A percentile compares a stretch with the other conserved stretches of the same genome.
phyloP scores from a whole-genome alignment of 139 green algal genomes.

The Picochlorum sp. region DNA sequence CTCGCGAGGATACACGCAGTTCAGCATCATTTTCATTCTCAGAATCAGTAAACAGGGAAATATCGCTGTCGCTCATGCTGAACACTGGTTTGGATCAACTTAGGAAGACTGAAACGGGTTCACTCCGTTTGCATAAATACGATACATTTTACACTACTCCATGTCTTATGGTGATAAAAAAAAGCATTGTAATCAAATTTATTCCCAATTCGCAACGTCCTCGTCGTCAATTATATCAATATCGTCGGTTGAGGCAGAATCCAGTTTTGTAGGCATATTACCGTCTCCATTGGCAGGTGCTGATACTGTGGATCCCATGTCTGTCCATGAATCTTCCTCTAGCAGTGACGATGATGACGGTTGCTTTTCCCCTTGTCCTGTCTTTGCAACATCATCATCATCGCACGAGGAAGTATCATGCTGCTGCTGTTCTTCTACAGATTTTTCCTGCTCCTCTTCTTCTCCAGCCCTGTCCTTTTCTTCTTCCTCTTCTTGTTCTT shows the following conservation, averaged over 20 bases:
- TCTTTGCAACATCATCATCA: neutral
- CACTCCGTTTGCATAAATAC: no score
- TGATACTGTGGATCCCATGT: no score
- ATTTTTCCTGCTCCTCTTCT: neutral
- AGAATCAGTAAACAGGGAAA: neutral
- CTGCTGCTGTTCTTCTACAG: neutral
- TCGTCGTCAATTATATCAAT: neutral
- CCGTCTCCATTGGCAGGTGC: no score
- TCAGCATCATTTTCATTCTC: neutral
- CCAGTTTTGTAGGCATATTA: no score
- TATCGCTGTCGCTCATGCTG: constrained; percentile 2
- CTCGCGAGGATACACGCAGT: neutral
- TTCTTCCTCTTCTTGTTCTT: neutral
- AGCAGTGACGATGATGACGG: neutral
- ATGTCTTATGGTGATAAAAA: neutral
- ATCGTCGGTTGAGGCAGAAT: no score
- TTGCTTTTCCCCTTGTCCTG: neutral
- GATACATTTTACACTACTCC: no score
- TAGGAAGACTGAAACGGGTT: no score
- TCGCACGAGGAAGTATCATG: neutral
- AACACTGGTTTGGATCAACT: no score
- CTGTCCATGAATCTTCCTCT: no score
- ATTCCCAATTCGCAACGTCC: neutral
- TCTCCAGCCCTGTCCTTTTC: neutral
- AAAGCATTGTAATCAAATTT: neutral